These are phyloP conservation scores for Coemansia sp. DNA, from an alignment of 192 early-diverging fungal species.

Conservation along the genomic window DNA sequence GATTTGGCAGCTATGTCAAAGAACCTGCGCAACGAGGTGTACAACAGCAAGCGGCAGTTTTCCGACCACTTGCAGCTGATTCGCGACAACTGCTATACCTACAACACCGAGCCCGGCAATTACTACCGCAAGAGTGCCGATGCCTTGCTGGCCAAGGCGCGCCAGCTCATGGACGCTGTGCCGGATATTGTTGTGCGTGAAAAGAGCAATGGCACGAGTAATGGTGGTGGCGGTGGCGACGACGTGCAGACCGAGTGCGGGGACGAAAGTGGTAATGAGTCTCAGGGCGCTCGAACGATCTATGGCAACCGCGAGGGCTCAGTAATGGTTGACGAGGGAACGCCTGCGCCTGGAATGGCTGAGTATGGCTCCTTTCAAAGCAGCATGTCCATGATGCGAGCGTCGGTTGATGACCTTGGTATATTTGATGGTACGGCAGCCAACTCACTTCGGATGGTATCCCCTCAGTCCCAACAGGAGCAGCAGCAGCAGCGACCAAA, in stretches of 20 bases:
- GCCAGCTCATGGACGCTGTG: conserved; percentile 74
- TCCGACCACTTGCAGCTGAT: conserved; percentile 86
- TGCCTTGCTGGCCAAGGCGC: conserved; percentile 78
- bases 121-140: conserved; percentile 85
- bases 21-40: conserved; percentile 79
- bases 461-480: conserved; percentile 41
- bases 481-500: conserved; percentile 16
- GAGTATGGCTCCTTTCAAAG: conserved; percentile 13
- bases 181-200: conserved; percentile 82
- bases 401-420: conserved; percentile 4
- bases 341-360: conserved; percentile 16
- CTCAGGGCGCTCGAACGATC: conserved; percentile 27
- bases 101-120: conserved; percentile 89
- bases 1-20: conserved; percentile 90
- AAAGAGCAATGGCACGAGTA: conserved; percentile 21
- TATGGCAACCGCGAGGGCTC: conserved; percentile 38
- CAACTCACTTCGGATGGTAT: conserved; percentile 11
- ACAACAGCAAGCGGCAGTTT: conserved; percentile 90
- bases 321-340: conserved; percentile 27
- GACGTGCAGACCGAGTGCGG: conserved; percentile 64
- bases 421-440: conserved; percentile 2
- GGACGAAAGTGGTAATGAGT: conserved; percentile 61
- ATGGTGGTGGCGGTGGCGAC: conserved; percentile 46
- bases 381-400: conserved; percentile 6
- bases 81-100: conserved; percentile 89